These are phyloP conservation scores for Uromyces viciae-fabae DNA, from an alignment of 1,284 basidiomycete species.

Conservation along the genomic window DNA sequence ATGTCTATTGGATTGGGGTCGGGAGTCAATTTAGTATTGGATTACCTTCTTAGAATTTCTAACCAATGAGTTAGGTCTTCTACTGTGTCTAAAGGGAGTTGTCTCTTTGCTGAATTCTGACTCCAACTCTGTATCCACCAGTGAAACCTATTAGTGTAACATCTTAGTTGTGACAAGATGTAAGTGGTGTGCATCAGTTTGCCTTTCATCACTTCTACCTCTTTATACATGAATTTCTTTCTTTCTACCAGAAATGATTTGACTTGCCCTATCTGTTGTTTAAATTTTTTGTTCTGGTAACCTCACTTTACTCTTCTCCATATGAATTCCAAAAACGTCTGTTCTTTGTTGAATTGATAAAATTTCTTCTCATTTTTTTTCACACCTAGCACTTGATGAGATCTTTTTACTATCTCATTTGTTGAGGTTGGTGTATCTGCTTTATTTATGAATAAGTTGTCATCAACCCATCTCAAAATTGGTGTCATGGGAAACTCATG, in stretches of 20 bases:
- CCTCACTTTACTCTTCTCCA: too few species aligned
- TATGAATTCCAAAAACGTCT: too few species aligned
- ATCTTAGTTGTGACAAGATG: neutral
- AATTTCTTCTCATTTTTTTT: too few species aligned
- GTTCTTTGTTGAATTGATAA: too few species aligned
- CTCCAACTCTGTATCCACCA: neutral
- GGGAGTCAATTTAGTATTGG: neutral
- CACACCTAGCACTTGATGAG: too few species aligned
- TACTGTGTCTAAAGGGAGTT: neutral
- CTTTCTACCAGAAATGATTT: neutral
- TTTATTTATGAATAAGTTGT: too few species aligned
- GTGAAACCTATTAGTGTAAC: neutral
- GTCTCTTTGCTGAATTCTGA: neutral
- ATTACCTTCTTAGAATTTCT: neutral
- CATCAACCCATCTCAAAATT: too few species aligned
- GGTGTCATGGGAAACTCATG: too few species aligned
- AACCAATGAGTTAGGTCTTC: neutral
- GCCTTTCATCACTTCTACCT: neutral
- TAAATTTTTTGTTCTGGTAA: neutral
- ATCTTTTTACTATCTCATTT: too few species aligned
- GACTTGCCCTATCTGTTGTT: neutral
- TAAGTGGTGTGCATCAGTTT: neutral
- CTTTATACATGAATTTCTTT: neutral
- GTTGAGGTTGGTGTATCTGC: too few species aligned
- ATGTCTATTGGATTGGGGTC: neutral